Percentiles rank a stretch among this genome's conserved stretches.
Conservation (phyloP, 2,329 filamentous ascomycete genomes). For the Ophiosphaerella narmari region DNA sequence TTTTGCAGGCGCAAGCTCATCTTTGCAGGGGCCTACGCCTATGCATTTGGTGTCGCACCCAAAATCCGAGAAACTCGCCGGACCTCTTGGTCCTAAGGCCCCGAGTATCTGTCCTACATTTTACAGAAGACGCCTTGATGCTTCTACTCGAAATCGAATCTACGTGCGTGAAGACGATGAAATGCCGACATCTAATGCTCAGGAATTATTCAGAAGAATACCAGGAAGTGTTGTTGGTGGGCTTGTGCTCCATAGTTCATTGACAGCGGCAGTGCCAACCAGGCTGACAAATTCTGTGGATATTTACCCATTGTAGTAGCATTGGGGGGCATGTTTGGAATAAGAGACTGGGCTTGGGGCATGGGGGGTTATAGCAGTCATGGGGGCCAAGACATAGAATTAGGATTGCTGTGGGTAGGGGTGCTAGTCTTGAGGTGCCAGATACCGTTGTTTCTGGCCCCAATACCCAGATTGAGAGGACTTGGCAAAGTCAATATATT, state of each 20-base stretch:
- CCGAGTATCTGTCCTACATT: conserved; percentile 17
- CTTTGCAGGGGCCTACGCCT: conserved; percentile 3
- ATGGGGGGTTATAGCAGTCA: no score
- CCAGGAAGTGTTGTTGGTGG: conserved; percentile 23
- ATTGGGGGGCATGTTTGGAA: background rate
- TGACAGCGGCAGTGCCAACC: conserved; percentile 23
- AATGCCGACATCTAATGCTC: conserved; percentile 17
- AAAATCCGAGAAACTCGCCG: conserved; percentile 2
- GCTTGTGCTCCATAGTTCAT: conserved; percentile 25
- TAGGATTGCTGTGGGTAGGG: no score
- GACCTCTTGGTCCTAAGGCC: background rate
- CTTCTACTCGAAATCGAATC: conserved; percentile 29
- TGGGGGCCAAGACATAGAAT: no score
- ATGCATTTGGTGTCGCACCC: background rate
- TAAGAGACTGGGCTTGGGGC: background rate
- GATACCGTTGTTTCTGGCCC: no score
- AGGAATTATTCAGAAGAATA: conserved; percentile 23
- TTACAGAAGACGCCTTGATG: conserved; percentile 28
- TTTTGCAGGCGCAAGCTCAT: conserved; percentile 3
- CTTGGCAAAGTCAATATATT: no score
- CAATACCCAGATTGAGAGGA: no score
- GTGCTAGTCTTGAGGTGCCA: no score
- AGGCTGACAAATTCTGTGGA: conserved; percentile 31
- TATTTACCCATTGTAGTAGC: conserved; percentile 25
- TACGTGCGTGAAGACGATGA: conserved; percentile 23